Evolutionary conservation across 129 eudicot genomes (phyloP).

Genomic region (Centrapalus pauciflorus): DNA sequence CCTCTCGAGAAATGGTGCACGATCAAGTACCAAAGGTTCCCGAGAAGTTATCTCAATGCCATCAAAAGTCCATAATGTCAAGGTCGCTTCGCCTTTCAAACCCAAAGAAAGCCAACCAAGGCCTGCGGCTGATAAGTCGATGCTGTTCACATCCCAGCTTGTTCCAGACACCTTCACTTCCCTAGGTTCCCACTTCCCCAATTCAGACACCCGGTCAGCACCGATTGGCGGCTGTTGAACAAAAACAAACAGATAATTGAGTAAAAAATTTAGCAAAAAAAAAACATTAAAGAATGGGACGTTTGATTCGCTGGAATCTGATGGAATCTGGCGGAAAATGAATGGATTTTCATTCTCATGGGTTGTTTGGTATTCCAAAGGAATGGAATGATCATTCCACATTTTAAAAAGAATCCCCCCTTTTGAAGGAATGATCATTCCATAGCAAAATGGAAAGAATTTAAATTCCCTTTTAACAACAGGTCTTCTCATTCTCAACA

Average conservation of each 20-base stretch:
- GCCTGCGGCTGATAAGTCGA: slow-evolving; percentile 79
- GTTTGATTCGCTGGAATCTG: too few relatives aligned
- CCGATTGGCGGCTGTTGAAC: slow-evolving; percentile 85
- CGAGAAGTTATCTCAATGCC: slow-evolving; percentile 66
- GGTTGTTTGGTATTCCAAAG: too few relatives aligned
- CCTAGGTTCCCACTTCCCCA: slow-evolving; percentile 74
- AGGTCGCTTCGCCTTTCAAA: slow-evolving; percentile 76
- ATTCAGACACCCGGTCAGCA: slow-evolving; percentile 63
- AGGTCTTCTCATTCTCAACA: too few relatives aligned
- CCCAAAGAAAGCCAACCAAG: slow-evolving; percentile 95
- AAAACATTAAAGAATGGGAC: neutral
- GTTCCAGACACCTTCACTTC: slow-evolving; percentile 73
- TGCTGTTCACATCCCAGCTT: slow-evolving; percentile 93
- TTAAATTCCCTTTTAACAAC: too few relatives aligned
- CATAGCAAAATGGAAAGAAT: too few relatives aligned
- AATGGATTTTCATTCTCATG: too few relatives aligned
- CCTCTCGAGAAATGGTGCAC: slow-evolving; percentile 77
- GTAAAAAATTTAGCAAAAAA: neutral
- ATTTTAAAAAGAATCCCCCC: too few relatives aligned
- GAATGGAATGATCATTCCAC: too few relatives aligned
- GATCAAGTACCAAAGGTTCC: slow-evolving; percentile 91
- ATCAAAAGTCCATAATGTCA: slow-evolving; percentile 75
- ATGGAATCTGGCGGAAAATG: too few relatives aligned
- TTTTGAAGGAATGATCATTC: too few relatives aligned
- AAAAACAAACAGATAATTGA: slow-evolving; percentile 1